Evolutionary conservation across 2,329 filamentous ascomycete species (phyloP).

Genomic region (Xylogone sp.): DNA sequence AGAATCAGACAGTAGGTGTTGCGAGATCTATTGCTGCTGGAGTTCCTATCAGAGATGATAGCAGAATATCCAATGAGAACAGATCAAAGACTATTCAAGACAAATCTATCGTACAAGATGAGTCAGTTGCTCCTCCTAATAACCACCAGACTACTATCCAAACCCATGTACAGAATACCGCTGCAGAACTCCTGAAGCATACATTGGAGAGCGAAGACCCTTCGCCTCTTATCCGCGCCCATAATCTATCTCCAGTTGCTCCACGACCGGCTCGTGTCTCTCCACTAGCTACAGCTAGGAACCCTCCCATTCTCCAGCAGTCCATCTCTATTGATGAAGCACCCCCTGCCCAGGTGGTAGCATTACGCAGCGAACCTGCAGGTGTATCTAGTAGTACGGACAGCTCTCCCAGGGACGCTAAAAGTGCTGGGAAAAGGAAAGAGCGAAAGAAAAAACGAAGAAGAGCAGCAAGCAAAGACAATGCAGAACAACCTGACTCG

Average conservation of each 20-base stretch:
- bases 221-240: conserved; percentile 65
- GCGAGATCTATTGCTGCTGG: neutral
- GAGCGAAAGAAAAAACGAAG: conserved; percentile 47
- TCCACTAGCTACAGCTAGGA: conserved; percentile 46
- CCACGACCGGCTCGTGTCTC: conserved; percentile 72
- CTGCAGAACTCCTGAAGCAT: conserved; percentile 34
- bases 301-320: conserved; percentile 25
- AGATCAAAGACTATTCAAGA: neutral
- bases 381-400: conserved; percentile 51
- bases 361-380: conserved; percentile 45
- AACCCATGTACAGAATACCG: conserved; percentile 29
- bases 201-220: conserved; percentile 37
- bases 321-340: conserved; percentile 19
- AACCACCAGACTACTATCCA: conserved; percentile 31
- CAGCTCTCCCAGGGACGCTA: conserved; percentile 53
- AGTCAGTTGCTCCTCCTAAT: neutral
- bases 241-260: conserved; percentile 69
- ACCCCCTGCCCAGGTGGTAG: conserved; percentile 51
- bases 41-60: neutral
- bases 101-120: neutral
- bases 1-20: neutral
- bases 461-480: conserved; percentile 39
- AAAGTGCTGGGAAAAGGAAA: conserved; percentile 44
- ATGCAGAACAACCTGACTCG: conserved; percentile 38
- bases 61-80: neutral